Base-by-base conservation (phyloP, 2,329 filamentous ascomycete genomes). In the Nothopassalora personata region DNA sequence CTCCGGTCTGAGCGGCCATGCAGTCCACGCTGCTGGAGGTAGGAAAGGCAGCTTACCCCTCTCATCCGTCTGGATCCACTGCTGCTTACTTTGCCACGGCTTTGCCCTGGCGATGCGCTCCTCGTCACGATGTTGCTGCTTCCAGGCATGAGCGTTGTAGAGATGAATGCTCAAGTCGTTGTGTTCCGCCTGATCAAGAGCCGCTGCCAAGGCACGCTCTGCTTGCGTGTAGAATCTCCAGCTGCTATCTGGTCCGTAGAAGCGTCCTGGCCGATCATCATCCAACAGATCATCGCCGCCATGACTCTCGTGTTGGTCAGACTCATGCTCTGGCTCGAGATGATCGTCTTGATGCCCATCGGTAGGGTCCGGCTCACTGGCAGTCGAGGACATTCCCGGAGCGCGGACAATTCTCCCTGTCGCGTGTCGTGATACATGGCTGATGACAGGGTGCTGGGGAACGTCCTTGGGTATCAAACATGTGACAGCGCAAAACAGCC, bases 141-240 rank as follows among this genome's bases (percentile, higher is more conserved):
- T 91, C 56, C 95, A 76, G 36, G 82, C 82, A 74, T 88, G 87
- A 0, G 87, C 81, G 72, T 94, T 90, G 75, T 90, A 96, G 5
- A 97, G 77, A 75, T 96, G 92, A 48, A 86, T 75, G 0, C 84
- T 80, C 10, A 97, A 76, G 70, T 97, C 87, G 55, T 81, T 78
- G 43, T 87, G 83, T 36, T 83, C 79, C 15, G 85, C 71, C 49
- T 83, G 80, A 59, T 87, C 82, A 57, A 96, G 77, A 7, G 86
- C 85, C 5, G 80, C 76, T 59, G 82, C 82, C 1, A 89, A 79
- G 7, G 81, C 79, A 13, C 87, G 81, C 60, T 91, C 89, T 33
- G 81, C 75, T 53, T 79, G 76, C 1, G 86, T 90, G 58, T 84
- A 76, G 9, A 73, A 68, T 56, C 77, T 78, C 90, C 91, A 96